phyloP scores from a whole-genome alignment of 2,329 filamentous ascomycete species.

The Botrytis galanthina region DNA sequence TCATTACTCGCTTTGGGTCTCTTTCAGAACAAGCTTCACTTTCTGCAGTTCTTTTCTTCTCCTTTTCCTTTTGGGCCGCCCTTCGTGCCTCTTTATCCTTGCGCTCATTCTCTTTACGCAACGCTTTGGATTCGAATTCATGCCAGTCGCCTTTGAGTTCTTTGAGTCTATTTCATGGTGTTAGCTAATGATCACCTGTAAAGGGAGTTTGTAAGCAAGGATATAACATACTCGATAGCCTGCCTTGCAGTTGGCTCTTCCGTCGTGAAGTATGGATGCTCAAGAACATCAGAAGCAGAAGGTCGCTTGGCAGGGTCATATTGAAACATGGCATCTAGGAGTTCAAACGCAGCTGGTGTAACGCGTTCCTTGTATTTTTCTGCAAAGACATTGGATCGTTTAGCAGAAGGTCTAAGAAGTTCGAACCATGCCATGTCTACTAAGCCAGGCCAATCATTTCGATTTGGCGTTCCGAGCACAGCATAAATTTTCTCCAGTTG shows the following conservation, averaged over 20 bases:
- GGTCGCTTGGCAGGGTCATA: slow-evolving; percentile 86
- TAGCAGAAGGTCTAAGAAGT: slow-evolving; percentile 74
- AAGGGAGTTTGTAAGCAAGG: not conserved
- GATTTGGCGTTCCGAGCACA: slow-evolving; percentile 82
- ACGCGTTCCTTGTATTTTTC: slow-evolving; percentile 78
- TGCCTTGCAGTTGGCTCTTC: slow-evolving; percentile 78
- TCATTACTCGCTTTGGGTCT: slow-evolving; percentile 34
- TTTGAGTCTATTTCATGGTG: slow-evolving; percentile 53
- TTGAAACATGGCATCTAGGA: slow-evolving; percentile 79
- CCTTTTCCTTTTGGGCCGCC: slow-evolving; percentile 35
- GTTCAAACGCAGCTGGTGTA: slow-evolving; percentile 76
- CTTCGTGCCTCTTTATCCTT: slow-evolving; percentile 46
- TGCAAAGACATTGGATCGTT: slow-evolving; percentile 71
- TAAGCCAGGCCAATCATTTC: slow-evolving; percentile 81
- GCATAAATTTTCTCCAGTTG: slow-evolving; percentile 97
- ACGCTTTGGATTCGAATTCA: slow-evolving; percentile 94
- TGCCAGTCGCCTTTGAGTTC: slow-evolving; percentile 93
- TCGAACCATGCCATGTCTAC: slow-evolving; percentile 98
- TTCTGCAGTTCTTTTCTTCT: slow-evolving; percentile 36
- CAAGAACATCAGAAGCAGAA: slow-evolving; percentile 76
- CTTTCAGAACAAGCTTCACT: slow-evolving; percentile 26
- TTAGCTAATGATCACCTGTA: slow-evolving; percentile 28
- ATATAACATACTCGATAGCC: slow-evolving; percentile 69
- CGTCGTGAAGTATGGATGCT: slow-evolving; percentile 81
- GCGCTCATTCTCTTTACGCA: slow-evolving; percentile 83